Evolutionary conservation across 140 eudicot genomes (phyloP).

Genomic region (Ambrosia hybrid): DNA sequence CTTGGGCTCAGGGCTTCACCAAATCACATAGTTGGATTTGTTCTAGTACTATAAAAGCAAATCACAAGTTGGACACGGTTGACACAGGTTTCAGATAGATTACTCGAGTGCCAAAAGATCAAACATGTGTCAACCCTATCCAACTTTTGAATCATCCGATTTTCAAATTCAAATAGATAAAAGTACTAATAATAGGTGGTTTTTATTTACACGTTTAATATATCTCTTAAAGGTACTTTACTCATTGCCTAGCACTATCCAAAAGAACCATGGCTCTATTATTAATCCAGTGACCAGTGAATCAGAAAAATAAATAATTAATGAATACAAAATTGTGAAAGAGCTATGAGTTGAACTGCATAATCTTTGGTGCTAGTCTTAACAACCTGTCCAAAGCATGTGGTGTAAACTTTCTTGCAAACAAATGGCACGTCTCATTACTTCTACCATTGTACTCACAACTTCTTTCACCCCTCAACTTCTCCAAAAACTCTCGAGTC

Average conservation of each 20-base stretch:
- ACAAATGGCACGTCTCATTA: slow-evolving; percentile 42
- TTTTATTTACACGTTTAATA: not conserved
- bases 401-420: slow-evolving; percentile 60
- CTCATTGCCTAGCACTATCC: not conserved
- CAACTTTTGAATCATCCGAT: too few species aligned
- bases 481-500: slow-evolving; percentile 37
- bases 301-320: not conserved
- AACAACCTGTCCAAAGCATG: slow-evolving; percentile 55
- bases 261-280: too few species aligned
- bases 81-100: too few species aligned
- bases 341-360: slow-evolving; percentile 40
- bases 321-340: slow-evolving; percentile 7
- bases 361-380: slow-evolving; percentile 49
- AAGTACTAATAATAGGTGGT: too few species aligned
- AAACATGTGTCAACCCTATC: too few species aligned
- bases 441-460: slow-evolving; percentile 47
- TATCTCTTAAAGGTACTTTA: not conserved
- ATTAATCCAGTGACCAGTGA: not conserved
- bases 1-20: not conserved
- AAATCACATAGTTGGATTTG: not conserved
- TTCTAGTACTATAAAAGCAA: not conserved
- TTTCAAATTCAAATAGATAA: too few species aligned
- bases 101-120: too few species aligned
- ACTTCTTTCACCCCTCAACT: slow-evolving; percentile 30
- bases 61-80: too few species aligned